These are phyloP conservation scores for Diplodia intermedia DNA, from an alignment of 2,329 filamentous ascomycete species.

Conservation along the genomic window DNA sequence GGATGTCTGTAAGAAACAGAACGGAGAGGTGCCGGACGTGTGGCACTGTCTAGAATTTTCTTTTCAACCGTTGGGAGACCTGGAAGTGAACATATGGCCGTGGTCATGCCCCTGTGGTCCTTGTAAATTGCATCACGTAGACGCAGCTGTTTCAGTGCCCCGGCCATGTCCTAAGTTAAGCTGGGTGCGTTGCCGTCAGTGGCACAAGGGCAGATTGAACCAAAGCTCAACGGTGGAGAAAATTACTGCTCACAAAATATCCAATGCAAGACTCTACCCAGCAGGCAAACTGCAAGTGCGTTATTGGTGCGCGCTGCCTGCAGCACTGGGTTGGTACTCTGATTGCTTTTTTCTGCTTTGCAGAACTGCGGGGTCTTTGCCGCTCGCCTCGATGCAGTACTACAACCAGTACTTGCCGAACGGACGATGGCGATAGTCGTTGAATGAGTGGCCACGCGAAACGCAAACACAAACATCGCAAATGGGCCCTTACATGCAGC, in stretches of 20 bases:
- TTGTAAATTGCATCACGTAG: not conserved
- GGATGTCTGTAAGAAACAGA: not conserved
- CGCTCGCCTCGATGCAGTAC: not conserved
- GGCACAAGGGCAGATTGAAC: not conserved
- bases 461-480: not conserved
- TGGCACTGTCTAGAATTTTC: not conserved
- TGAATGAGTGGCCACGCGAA: not conserved
- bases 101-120: not conserved
- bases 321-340: not conserved
- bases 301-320: not conserved
- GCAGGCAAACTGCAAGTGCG: not conserved
- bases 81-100: not conserved
- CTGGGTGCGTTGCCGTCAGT: not conserved
- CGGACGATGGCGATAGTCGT: not conserved
- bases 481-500: not conserved
- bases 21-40: not conserved
- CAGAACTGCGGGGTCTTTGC: not conserved
- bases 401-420: not conserved
- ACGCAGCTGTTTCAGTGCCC: not conserved
- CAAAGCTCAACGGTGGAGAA: not conserved
- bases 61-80: no score
- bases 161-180: not conserved
- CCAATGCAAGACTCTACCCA: no score
- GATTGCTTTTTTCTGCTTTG: not conserved
- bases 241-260: not conserved